Evolutionary conservation across 352 stramenopile species (phyloP).

Genomic region (Aphanomyces invadans): DNA sequence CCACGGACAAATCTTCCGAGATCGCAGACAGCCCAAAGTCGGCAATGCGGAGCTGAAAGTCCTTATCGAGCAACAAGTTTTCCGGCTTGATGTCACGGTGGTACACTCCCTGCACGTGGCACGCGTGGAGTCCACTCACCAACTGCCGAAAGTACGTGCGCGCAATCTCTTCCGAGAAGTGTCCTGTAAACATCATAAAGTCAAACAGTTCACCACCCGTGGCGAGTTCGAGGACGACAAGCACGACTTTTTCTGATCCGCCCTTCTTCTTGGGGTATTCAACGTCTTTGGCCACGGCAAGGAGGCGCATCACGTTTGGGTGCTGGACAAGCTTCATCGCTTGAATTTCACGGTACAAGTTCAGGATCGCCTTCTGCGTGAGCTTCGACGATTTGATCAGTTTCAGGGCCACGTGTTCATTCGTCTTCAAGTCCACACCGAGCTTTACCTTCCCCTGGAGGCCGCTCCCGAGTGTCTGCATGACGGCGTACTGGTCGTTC

Average conservation of each 20-base stretch:
- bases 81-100: conserved; percentile 92
- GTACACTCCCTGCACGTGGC: conserved; percentile 77
- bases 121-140: conserved; percentile 65
- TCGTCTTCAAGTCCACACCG: conserved; percentile 64
- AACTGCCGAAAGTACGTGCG: conserved; percentile 86
- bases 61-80: conserved; percentile 85
- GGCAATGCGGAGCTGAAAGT: conserved; percentile 86
- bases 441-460: conserved; percentile 86
- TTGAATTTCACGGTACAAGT: conserved; percentile 84
- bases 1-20: conserved; percentile 46
- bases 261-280: conserved; percentile 69
- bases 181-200: conserved; percentile 91
- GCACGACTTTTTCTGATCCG: conserved; percentile 63
- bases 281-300: conserved; percentile 67
- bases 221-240: conserved; percentile 48
- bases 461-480: conserved; percentile 70
- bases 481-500: conserved; percentile 66
- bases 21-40: conserved; percentile 95
- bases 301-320: conserved; percentile 69
- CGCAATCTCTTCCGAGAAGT: conserved; percentile 79
- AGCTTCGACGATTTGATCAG: conserved; percentile 81
- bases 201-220: conserved; percentile 53
- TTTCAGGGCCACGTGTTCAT: conserved; percentile 84
- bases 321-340: conserved; percentile 79
- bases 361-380: conserved; percentile 73